A percentile compares a stretch with the other conserved stretches of the same genome.
Conservation (phyloP, 306 rosid genomes). For the Vigna angularis region DNA sequence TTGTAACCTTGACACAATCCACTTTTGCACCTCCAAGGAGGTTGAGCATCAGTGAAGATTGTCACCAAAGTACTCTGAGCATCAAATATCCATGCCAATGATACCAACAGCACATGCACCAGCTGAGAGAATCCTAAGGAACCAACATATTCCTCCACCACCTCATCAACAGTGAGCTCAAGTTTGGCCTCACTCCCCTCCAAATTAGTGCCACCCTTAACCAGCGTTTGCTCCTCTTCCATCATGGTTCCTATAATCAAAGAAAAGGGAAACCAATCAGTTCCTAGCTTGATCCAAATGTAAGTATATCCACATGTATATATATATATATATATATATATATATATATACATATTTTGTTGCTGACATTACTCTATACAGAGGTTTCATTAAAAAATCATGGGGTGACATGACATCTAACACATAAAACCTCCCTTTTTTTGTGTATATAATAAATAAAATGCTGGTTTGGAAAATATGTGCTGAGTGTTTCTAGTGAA, state of each 20-base stretch:
- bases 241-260: constrained; percentile 23
- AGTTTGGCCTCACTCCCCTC: constrained; percentile 24
- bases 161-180: constrained; percentile 49
- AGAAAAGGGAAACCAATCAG: neutral
- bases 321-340: constrained; percentile 34
- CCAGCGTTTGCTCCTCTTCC: constrained; percentile 41
- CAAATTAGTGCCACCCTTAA: constrained; percentile 14
- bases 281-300: constrained; percentile 19
- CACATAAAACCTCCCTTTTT: neutral
- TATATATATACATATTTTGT: constrained; percentile 26
- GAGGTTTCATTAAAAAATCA: neutral
- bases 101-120: constrained; percentile 46
- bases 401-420: neutral
- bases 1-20: neutral
- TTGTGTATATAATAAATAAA: neutral
- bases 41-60: constrained; percentile 52
- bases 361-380: constrained; percentile 4
- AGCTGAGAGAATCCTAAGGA: constrained; percentile 48
- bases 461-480: neutral
- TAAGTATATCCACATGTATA: constrained; percentile 1
- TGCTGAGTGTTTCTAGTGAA: neutral
- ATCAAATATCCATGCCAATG: constrained; percentile 54
- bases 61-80: constrained; percentile 47
- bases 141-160: constrained; percentile 48
- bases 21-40: constrained; percentile 48